These are phyloP conservation scores for Quercus mongolica DNA, from an alignment of 306 rosid genomes.

Conservation along the genomic window DNA sequence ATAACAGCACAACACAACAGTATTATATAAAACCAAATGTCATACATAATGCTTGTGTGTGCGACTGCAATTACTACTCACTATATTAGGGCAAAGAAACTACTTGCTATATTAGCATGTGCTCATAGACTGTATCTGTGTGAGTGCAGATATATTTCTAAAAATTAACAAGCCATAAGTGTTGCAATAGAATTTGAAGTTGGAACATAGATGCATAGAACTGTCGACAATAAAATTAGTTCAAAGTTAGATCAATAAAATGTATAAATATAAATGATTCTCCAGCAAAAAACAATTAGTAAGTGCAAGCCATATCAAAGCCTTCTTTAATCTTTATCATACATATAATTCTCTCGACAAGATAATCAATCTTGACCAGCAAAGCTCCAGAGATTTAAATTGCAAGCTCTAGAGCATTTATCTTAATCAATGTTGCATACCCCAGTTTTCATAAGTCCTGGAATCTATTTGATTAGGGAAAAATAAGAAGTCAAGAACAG, in stretches of 20 bases:
- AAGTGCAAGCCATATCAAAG: not conserved
- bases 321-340: not conserved
- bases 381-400: not conserved
- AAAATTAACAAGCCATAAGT: not conserved
- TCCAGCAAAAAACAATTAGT: not conserved
- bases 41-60: not conserved
- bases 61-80: not conserved
- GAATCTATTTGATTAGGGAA: not conserved
- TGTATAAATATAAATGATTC: not conserved
- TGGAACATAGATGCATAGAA: not conserved
- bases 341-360: not conserved
- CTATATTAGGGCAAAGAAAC: not conserved
- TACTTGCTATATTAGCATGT: too few relatives aligned
- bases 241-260: not conserved
- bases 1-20: slow-evolving; percentile 12
- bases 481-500: not conserved
- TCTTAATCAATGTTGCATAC: not conserved
- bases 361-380: not conserved
- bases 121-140: too few relatives aligned
- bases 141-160: too few relatives aligned
- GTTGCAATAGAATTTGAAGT: not conserved
- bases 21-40: not conserved
- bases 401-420: not conserved
- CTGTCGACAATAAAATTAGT: not conserved
- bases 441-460: not conserved